Base-by-base conservation (phyloP, 495 filamentous ascomycete genomes). In the Xylaria sp. region DNA sequence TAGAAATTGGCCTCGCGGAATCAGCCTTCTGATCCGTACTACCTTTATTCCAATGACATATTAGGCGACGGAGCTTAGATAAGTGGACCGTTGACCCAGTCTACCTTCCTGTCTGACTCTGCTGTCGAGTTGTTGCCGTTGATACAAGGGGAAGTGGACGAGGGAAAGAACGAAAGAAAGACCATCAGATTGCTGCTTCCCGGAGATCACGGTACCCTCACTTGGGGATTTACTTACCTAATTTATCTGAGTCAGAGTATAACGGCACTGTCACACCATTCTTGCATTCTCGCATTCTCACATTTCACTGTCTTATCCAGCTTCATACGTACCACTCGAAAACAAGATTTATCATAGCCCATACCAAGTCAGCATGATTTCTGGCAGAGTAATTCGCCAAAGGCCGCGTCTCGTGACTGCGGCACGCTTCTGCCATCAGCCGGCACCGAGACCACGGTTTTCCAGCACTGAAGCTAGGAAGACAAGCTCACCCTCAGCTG, bases 401-500 rank as follows among this genome's bases (percentile, higher is more conserved):
- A 57, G 74, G 31, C 67, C 71, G 31, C 74, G 71, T 55, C 62
- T 72, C 61, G 62, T 67, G 43, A 29, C 74, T 50, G 46, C 57
- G 40, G 65, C 69, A 35, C 67, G 63, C 35, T 50, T 71, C 58
- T 66, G 46, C 61, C 41, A 67, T 35, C 14, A 33, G 15, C 64
- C 58, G 33, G 63, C 62, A 67, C 63, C 52, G 5, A 59, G 62
- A 24, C 67, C 67, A 29, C 74, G 76, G 14, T 78, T 72, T 24
- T 69, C 74, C 41, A 78, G 74, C 64, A 75, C 71, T 3, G 59
- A 73, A 41, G 41, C 69, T 31, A 64, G 61, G 4, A 59, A 40
- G 0, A 58, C 67, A 33, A 50, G 71, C 17, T 72, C 63, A 11
- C 50, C 65, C 11, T 68, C 44, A 2, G 44, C 55, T 52, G 8